Conservation (phyloP, 345 rosid species). For the Eutrema heterophyllum region DNA sequence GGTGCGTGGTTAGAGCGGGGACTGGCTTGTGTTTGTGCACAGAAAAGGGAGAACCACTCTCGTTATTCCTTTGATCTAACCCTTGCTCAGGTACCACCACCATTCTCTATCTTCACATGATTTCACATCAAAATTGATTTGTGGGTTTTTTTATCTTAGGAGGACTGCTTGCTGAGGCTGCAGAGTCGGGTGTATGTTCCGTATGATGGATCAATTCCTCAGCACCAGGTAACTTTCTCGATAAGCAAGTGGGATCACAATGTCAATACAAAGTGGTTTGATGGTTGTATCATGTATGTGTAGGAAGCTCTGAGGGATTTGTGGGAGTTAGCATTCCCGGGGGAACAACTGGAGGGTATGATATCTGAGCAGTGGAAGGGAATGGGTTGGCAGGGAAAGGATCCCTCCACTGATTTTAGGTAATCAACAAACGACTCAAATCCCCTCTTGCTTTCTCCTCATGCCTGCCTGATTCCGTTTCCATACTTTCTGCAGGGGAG, state of each 20-base stretch:
- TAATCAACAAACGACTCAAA: background rate
- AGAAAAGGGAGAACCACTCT: slow-evolving; percentile 69
- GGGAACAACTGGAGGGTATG: slow-evolving; percentile 65
- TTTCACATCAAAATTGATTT: background rate
- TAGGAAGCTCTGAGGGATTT: slow-evolving; percentile 74
- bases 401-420: slow-evolving; percentile 94
- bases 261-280: background rate
- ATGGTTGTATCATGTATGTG: background rate
- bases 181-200: slow-evolving; percentile 72
- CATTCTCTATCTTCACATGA: background rate
- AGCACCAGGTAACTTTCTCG: slow-evolving; percentile 51
- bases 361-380: slow-evolving; percentile 95
- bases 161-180: slow-evolving; percentile 75
- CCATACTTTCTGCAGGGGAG: slow-evolving; percentile 54
- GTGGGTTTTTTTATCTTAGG: slow-evolving; percentile 36
- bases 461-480: background rate
- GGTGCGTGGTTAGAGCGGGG: slow-evolving; percentile 92
- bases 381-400: slow-evolving; percentile 99
- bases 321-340: slow-evolving; percentile 81
- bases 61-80: slow-evolving; percentile 87
- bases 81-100: slow-evolving; percentile 60
- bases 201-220: slow-evolving; percentile 65
- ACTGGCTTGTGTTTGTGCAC: slow-evolving; percentile 91
- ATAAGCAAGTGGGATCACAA: background rate
- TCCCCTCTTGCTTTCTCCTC: background rate